Evolutionary conservation across 140 eudicot genomes (phyloP), one percentile per base, ranked within the genome.

Genomic region (Cichorium intybus): DNA sequence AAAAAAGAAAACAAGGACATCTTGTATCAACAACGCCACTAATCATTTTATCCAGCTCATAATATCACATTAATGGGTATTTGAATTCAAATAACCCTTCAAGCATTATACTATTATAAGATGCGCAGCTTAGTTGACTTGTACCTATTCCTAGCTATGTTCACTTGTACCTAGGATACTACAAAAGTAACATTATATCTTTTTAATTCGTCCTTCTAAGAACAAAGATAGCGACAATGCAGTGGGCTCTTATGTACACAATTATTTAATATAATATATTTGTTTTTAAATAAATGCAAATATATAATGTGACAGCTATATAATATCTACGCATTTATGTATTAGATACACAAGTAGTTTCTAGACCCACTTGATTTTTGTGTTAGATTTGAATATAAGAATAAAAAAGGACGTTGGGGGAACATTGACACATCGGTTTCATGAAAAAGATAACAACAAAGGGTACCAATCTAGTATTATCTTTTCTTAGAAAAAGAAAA

Each of bases 311-410:
- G 24, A 48, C 54, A 48, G 54, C 54, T 48, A 20, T 48, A n/a
- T 18, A 6, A 15, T 43, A 15, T 43, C 12, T 14, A 43, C 4
- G 18, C 49, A 15, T 20, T 17, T 48, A 48, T 17, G 17, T 17
- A 18, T 18, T 48, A 48, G 24, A 7, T 39, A 68, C 33, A 35
- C 45, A 68, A 37, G 70, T 35, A 50, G 57, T 59, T 43, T 47
- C 26, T 39, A 48, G 48, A 50, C 55, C 71, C 65, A 55, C 71
- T 65, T 29, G 58, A 54, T 54, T 41, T 50, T 53, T 39, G 12
- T 53, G 69, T 63, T 62, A 57, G 66, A 72, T 26, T 72, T 70
- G 11, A 70, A 34, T 63, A 39, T 18, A 62, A 62, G 29, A 63
- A 63, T 41, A 18, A 56, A 26, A 22, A 23, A 66, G 24, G 68